Evolutionary conservation across 495 filamentous ascomycete genomes (phyloP).

Genomic region (Recurvomyces mirabilis): DNA sequence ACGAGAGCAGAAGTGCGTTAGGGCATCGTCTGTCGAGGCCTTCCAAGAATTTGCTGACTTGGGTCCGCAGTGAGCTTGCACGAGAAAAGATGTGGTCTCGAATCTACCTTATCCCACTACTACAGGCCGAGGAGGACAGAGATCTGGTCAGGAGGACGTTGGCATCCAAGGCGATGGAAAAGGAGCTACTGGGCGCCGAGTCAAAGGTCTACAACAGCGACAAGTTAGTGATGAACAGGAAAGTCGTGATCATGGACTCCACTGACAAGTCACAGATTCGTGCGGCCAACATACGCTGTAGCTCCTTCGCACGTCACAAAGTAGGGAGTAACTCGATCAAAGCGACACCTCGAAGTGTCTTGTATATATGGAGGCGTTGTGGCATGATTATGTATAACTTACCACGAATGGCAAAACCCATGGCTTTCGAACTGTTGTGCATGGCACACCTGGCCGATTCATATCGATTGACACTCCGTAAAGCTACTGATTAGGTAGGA

Average conservation of each 20-base stretch:
- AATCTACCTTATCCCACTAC: conserved; percentile 79
- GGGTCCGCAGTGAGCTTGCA: conserved; percentile 64
- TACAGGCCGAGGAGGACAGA: conserved; percentile 92
- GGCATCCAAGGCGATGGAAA: conserved; percentile 80
- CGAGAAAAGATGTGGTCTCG: conserved; percentile 97
- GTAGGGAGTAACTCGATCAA: too few species aligned
- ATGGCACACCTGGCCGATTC: too few species aligned
- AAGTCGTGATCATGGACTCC: background rate
- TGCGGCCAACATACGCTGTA: conserved; percentile 58
- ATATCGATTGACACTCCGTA: too few species aligned
- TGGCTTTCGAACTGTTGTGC: too few species aligned
- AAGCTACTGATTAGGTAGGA: too few species aligned
- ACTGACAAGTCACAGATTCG: conserved; percentile 40
- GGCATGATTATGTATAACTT: too few species aligned
- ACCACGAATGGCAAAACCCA: too few species aligned
- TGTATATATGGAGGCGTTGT: too few species aligned
- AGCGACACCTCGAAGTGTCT: too few species aligned
- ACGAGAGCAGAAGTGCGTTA: conserved; percentile 75
- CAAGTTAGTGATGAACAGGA: conserved; percentile 45
- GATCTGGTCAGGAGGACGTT: conserved; percentile 77
- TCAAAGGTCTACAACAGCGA: conserved; percentile 76
- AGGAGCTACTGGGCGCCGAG: conserved; percentile 73
- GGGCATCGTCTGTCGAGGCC: too few species aligned
- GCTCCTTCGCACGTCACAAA: conserved; percentile 45
- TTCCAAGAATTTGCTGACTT: too few species aligned